Base-by-base conservation (phyloP, 2,329 filamentous ascomycete species). In the Fusarium equiseti region DNA sequence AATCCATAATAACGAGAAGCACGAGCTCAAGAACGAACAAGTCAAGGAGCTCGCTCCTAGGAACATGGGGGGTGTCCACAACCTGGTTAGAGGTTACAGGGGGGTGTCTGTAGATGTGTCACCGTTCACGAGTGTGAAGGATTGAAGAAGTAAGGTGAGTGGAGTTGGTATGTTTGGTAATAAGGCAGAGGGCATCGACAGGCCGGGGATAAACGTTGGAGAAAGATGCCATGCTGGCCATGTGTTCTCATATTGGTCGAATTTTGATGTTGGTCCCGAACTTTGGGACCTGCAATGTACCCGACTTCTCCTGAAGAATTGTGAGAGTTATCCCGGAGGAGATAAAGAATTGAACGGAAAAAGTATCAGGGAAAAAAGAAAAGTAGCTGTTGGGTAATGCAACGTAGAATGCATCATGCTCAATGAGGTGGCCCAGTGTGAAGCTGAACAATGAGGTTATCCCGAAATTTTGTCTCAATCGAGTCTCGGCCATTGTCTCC, bases 121-220 rank as follows among this genome's bases (percentile, higher is more conserved):
- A 51, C 18, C 40, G 50, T 42, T 27, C 35, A 58, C 50, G 48
- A 27, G 35, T 16, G 43, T n/a, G 48, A 66, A 63, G 51, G 55
- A 68, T 52, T 64, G 43, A 67, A 65, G 59, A 68, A 68, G 66
- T 63, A 61, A 64, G 65, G 51, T 63, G 54, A 70, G 70, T 73
- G 72, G 71, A 62, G 70, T 66, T 61, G 48, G 64, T 58, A 50
- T 63, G 73, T 73, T 75, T 75, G 68, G 62, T 56, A 75, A 75
- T 75, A 75, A 76, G 71, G 73, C 71, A 75, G 54, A 74, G 68
- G 51, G 45, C 55, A 74, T 75, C 68, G 63, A 76, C 66, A 71
- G 66, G 63, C 51, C 63, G 63, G 72, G 68, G 66, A 69, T 68
- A 56, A 52, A 73, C 55, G 60, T 60, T 56, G 53, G 61, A 68